phyloP scores from a whole-genome alignment of 257 asterid genomes.

The Schizonepeta tenuifolia region DNA sequence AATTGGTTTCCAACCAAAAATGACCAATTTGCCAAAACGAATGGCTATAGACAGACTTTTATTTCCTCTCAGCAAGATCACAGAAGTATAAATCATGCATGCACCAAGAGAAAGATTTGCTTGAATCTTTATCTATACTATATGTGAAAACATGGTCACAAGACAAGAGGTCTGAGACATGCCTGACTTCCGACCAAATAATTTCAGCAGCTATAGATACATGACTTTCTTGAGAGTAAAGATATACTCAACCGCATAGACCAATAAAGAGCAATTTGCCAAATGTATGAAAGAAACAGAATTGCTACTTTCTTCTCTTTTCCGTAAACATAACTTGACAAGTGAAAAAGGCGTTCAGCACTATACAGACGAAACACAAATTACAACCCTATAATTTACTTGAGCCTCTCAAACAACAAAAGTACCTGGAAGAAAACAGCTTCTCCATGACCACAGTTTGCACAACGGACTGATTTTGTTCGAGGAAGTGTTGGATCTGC shows the following conservation, averaged over 20 bases:
- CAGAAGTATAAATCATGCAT: not conserved
- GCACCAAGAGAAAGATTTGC: not conserved
- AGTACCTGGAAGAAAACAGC: conserved; percentile 97
- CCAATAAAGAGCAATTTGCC: not conserved
- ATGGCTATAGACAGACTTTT: not conserved
- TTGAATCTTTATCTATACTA: not conserved
- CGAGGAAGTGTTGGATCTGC: conserved; percentile 99
- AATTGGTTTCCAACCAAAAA: not conserved
- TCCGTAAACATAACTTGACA: not conserved
- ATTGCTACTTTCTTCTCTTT: not conserved
- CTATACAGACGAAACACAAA: not conserved
- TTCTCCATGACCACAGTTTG: conserved; percentile 93
- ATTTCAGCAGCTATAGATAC: not conserved
- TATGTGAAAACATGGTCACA: not conserved
- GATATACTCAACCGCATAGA: not conserved
- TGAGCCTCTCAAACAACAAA: not conserved
- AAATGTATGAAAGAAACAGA: not conserved
- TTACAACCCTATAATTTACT: not conserved
- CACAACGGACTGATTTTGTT: conserved; percentile 80
- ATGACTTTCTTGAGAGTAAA: conserved; percentile 1
- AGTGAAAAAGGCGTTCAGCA: not conserved
- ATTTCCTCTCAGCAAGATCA: not conserved
- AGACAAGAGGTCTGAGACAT: not conserved
- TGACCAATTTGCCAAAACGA: not conserved
- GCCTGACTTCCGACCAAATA: not conserved